phyloP scores from a whole-genome alignment of 192 early-diverging fungal species.

The Backusella morwellensis region DNA sequence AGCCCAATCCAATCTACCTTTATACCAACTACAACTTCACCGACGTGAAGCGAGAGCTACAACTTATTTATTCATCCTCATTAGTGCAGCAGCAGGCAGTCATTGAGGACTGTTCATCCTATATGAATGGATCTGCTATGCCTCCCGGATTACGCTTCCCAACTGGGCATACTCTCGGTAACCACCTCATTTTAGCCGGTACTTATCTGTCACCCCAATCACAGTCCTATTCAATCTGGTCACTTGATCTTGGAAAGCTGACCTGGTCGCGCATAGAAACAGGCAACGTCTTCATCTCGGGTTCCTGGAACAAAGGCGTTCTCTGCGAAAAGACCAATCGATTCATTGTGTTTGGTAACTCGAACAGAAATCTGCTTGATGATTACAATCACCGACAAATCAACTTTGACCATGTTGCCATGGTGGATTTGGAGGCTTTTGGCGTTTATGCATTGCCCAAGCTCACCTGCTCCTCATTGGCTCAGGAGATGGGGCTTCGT shows the following conservation, averaged over 20 bases:
- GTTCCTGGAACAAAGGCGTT: conserved; percentile 79
- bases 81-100: conserved; percentile 34
- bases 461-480: conserved; percentile 50
- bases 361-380: conserved; percentile 60
- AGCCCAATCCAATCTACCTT: conserved; percentile 62
- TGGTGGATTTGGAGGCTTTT: conserved; percentile 72
- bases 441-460: conserved; percentile 60
- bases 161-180: conserved; percentile 66
- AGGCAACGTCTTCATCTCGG: conserved; percentile 62
- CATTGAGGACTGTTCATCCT: conserved; percentile 66
- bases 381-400: conserved; percentile 79
- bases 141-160: conserved; percentile 81
- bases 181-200: conserved; percentile 66
- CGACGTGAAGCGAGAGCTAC: conserved; percentile 73
- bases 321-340: conserved; percentile 61
- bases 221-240: conserved; percentile 74
- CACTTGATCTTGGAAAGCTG: conserved; percentile 57
- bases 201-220: conserved; percentile 68
- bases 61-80: conserved; percentile 59
- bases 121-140: conserved; percentile 58
- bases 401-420: conserved; percentile 75
- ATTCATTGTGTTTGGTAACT: conserved; percentile 74
- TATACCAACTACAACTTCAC: conserved; percentile 86
- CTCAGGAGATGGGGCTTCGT: conserved; percentile 61
- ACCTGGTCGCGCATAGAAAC: conserved; percentile 69